A percentile compares a stretch with the other conserved stretches of the same genome.
These are phyloP conservation scores for Cyamopsis tetragonoloba DNA, from an alignment of 306 rosid genomes.

Conservation along the genomic window DNA sequence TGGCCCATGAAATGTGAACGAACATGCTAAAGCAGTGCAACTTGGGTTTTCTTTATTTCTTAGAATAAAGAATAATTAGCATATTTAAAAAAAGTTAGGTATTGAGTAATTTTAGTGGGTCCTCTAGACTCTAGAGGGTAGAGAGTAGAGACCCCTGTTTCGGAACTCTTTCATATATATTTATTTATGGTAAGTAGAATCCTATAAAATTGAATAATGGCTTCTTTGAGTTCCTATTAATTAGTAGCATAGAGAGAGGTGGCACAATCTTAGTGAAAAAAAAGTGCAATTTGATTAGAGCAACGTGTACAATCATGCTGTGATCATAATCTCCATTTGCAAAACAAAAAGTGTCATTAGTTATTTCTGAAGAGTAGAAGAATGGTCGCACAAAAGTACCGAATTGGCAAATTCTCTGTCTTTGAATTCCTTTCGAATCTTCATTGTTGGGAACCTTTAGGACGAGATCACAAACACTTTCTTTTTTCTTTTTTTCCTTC, in stretches of 20 bases:
- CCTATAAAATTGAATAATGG: background rate
- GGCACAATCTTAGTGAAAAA: background rate
- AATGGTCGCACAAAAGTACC: conserved; percentile 18
- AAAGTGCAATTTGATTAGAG: conserved; percentile 13
- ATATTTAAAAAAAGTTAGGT: conserved; percentile 1
- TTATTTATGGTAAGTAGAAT: conserved; percentile 25
- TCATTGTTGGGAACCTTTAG: background rate
- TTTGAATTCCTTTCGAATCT: background rate
- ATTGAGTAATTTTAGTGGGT: conserved; percentile 23
- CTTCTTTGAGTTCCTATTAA: background rate
- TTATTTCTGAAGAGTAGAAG: conserved; percentile 11
- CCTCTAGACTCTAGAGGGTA: too few species aligned
- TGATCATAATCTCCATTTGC: conserved; percentile 32
- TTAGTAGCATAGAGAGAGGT: conserved; percentile 7
- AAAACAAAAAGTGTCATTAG: conserved; percentile 18
- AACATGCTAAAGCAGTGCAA: conserved; percentile 21
- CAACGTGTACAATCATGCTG: conserved; percentile 39
- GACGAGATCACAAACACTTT: conserved; percentile 26
- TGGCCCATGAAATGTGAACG: conserved; percentile 26
- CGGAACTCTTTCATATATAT: background rate
- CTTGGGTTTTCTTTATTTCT: background rate
- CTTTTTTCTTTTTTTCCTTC: background rate
- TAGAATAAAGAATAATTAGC: background rate
- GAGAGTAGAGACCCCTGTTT: background rate
- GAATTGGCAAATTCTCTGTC: background rate